These are phyloP conservation scores for Fraxinus platypoda DNA, from an alignment of 305 asterid species.

Conservation along the genomic window DNA sequence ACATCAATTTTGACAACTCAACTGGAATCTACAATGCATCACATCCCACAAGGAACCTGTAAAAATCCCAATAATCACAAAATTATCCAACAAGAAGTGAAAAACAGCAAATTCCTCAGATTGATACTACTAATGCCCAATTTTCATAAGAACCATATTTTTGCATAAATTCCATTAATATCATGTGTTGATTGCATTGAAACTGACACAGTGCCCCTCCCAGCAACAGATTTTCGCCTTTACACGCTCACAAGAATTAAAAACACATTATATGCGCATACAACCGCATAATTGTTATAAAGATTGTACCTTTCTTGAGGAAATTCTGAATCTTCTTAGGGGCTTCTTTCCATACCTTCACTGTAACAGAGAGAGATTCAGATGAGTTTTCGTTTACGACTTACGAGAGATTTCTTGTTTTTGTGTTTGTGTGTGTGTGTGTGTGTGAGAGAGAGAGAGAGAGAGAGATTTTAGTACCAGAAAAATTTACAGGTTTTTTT, in stretches of 20 bases:
- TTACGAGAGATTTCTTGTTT: background rate
- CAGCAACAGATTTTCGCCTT: background rate
- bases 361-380: background rate
- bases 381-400: background rate
- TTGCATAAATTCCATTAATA: background rate
- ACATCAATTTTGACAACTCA: background rate
- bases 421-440: background rate
- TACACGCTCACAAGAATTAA: background rate
- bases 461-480: no score
- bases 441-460: no score
- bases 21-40: background rate
- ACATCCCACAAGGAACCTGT: background rate
- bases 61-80: background rate
- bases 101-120: background rate
- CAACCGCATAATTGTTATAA: background rate
- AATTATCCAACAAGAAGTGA: background rate
- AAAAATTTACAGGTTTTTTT: background rate
- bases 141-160: background rate
- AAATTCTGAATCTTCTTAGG: background rate
- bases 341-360: background rate
- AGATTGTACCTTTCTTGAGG: conserved; percentile 22
- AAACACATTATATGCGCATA: background rate
- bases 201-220: background rate
- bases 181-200: background rate
- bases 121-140: background rate